Evolutionary conservation across 352 stramenopile species (phyloP).

Genomic region (Globisporangium camurandrum): DNA sequence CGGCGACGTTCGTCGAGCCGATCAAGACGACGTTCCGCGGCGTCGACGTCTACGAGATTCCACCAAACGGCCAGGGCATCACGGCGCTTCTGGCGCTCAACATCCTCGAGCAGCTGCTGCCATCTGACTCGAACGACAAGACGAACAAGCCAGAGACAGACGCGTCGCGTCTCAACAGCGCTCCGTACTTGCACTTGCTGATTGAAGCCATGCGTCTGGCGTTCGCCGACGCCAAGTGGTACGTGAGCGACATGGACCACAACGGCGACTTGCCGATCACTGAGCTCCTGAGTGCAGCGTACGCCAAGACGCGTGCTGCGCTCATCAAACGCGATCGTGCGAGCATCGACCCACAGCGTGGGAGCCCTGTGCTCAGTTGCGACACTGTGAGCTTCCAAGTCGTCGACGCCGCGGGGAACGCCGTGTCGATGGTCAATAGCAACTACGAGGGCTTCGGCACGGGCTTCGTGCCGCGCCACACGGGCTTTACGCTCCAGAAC

Average conservation of each 20-base stretch:
- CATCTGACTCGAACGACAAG: too few relatives aligned
- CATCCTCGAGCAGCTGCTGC: conserved; percentile 71
- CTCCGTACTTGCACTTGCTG: conserved; percentile 82
- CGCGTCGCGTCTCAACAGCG: conserved; percentile 32
- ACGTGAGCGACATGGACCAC: conserved; percentile 74
- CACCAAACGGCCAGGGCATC: conserved; percentile 95
- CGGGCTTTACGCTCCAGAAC: conserved; percentile 97
- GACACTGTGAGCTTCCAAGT: conserved; percentile 96
- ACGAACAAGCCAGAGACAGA: conserved; percentile 17
- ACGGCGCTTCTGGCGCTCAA: conserved; percentile 93
- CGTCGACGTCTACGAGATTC: conserved; percentile 91
- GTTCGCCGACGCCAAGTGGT: conserved; percentile 90
- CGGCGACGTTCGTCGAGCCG: conserved; percentile 86
- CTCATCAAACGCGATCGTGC: conserved; percentile 36
- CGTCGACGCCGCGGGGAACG: conserved; percentile 92
- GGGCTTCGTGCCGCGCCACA: conserved; percentile 88
- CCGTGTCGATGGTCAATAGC: conserved; percentile 97
- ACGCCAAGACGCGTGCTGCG: conserved; percentile 46
- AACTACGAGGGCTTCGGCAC: conserved; percentile 97
- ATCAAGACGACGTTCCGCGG: conserved; percentile 85
- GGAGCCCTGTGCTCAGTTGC: conserved; percentile 56
- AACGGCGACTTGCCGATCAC: conserved; percentile 46
- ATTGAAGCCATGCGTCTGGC: conserved; percentile 92
- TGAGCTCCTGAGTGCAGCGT: conserved; percentile 73
- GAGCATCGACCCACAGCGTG: conserved; percentile 43